These are phyloP conservation scores for Diaporthe batatas DNA, from an alignment of 2,329 filamentous ascomycete genomes.

Conservation along the genomic window DNA sequence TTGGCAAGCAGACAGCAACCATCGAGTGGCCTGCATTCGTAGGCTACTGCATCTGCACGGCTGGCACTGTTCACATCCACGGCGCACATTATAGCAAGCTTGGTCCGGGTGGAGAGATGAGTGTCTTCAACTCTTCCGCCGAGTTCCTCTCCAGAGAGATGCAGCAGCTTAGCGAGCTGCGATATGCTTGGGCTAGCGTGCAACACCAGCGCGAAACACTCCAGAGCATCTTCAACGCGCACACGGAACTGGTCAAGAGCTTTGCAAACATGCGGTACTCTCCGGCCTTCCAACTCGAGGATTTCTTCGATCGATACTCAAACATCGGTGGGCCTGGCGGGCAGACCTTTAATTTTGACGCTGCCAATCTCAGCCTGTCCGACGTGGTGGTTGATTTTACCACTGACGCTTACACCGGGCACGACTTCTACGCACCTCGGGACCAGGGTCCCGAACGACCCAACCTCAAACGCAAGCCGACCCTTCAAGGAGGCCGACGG, in stretches of 20 bases:
- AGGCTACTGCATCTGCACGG: constrained; percentile 87
- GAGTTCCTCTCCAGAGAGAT: constrained; percentile 84
- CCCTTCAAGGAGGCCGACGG: constrained; percentile 54
- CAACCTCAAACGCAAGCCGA: constrained; percentile 65
- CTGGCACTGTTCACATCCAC: constrained; percentile 89
- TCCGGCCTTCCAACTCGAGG: constrained; percentile 85
- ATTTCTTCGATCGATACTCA: constrained; percentile 86
- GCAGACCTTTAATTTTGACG: constrained; percentile 75
- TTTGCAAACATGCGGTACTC: constrained; percentile 79
- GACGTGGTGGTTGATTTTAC: constrained; percentile 74
- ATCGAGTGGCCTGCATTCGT: constrained; percentile 91
- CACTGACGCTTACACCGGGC: constrained; percentile 66
- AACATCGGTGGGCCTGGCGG: constrained; percentile 70
- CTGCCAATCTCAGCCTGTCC: constrained; percentile 78
- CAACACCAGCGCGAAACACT: constrained; percentile 86
- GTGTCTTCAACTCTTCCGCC: constrained; percentile 72
- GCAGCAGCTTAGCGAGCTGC: constrained; percentile 81
- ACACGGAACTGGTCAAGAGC: constrained; percentile 82
- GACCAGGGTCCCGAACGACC: constrained; percentile 51
- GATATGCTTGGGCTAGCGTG: constrained; percentile 81
- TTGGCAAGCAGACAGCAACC: constrained; percentile 79
- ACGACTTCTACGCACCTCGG: constrained; percentile 62
- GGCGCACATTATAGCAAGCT: constrained; percentile 81
- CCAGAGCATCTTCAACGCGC: constrained; percentile 82
- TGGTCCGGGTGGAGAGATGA: constrained; percentile 63